phyloP scores from a whole-genome alignment of 179 eudicot species.

The Camellia oleifera region DNA sequence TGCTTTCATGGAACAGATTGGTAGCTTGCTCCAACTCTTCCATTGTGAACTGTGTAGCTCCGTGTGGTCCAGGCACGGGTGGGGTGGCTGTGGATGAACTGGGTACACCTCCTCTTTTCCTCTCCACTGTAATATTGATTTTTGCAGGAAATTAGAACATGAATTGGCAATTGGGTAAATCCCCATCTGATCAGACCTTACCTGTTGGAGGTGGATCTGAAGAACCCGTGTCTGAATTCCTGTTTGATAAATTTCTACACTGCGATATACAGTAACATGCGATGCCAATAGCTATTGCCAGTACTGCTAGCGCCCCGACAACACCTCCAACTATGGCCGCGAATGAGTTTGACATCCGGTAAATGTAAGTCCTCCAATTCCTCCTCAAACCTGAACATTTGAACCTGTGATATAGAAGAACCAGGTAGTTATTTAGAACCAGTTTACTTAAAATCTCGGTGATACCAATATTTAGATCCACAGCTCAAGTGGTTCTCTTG shows the following conservation, averaged over 20 bases:
- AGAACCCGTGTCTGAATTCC: constrained; percentile 44
- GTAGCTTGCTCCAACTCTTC: constrained; percentile 41
- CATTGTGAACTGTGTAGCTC: constrained; percentile 25
- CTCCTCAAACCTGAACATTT: constrained; percentile 28
- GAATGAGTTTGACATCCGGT: constrained; percentile 28
- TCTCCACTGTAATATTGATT: constrained; percentile 30
- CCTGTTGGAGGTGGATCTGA: constrained; percentile 48
- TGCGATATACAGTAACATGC: constrained; percentile 21
- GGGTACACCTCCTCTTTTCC: constrained; percentile 22
- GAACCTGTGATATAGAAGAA: constrained; percentile 17
- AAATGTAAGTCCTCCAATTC: constrained; percentile 1
- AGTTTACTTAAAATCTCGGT: not conserved
- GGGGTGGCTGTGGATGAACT: constrained; percentile 19
- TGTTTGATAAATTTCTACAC: constrained; percentile 21
- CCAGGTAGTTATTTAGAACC: not conserved
- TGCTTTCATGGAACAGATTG: constrained; percentile 27
- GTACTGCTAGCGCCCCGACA: constrained; percentile 29
- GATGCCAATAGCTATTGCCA: constrained; percentile 19
- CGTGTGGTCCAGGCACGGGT: constrained; percentile 20
- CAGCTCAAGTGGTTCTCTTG: not conserved
- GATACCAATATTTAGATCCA: too few species aligned
- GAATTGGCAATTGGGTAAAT: not conserved
- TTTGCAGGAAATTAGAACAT: not conserved
- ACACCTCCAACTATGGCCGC: constrained; percentile 34
- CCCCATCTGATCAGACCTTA: constrained; percentile 14